Percentiles rank a stretch among this genome's conserved stretches.
phyloP scores from a whole-genome alignment of 306 rosid species.

The Amphicarpaea edgeworthii region DNA sequence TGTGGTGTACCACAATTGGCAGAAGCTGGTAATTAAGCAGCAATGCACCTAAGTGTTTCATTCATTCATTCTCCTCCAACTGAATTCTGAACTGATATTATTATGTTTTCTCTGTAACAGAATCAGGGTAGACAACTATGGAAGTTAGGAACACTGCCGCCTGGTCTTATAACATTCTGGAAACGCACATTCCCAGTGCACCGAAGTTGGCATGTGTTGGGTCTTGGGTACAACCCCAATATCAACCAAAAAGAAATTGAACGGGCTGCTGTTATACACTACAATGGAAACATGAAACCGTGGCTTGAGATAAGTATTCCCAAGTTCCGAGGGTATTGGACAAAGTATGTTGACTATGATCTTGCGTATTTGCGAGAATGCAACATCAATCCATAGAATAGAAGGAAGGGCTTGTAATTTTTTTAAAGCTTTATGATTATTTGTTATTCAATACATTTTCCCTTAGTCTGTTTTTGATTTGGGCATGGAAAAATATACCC shows the following conservation, averaged over 20 bases:
- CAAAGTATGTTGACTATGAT: constrained; percentile 69
- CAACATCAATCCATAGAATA: constrained; percentile 78
- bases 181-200: constrained; percentile 73
- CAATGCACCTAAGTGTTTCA: too few species aligned
- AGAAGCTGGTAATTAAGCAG: constrained; percentile 93
- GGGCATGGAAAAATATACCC: too few species aligned
- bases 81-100: too few species aligned
- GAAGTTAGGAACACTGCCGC: constrained; percentile 97
- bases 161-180: constrained; percentile 96
- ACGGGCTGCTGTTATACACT: constrained; percentile 84
- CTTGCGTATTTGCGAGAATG: constrained; percentile 79
- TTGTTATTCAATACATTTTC: constrained; percentile 53
- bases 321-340: constrained; percentile 79
- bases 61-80: too few species aligned
- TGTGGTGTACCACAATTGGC: constrained; percentile 92
- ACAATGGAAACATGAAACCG: constrained; percentile 95
- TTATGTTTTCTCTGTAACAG: too few species aligned
- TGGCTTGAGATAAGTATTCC: constrained; percentile 97
- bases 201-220: constrained; percentile 84
- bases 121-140: constrained; percentile 89
- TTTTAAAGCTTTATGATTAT: constrained; percentile 51
- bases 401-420: constrained; percentile 48
- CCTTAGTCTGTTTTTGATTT: too few species aligned
- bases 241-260: constrained; percentile 69
- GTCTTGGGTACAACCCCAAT: constrained; percentile 87